Evolutionary conservation across 352 stramenopile species (phyloP), one percentile per base, ranked within the genome.

Genomic region (Pythium pyrilobum): DNA sequence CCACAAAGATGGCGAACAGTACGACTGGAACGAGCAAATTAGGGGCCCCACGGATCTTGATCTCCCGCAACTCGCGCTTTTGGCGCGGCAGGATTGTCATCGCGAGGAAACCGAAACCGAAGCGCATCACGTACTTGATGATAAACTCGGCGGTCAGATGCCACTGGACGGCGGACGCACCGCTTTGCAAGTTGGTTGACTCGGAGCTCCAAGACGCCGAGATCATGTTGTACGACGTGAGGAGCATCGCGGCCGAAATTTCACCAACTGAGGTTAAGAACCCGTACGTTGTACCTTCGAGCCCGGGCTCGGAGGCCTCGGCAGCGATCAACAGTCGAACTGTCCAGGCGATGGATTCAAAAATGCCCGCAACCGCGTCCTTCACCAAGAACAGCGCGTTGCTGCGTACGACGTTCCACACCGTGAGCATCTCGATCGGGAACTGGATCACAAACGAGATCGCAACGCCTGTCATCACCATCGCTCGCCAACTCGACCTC

Each of bases 261-360:
- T 59, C 52, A 37, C 24, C 40, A 4, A 64, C 40, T 1, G 56
- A 53, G 10, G 56, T 64, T 4, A 59, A n/a, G 33, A 64, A 43
- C 10, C 46, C 49, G 37, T 58, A 61, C n/a, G 12, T 52, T 1
- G 34, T 61, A 43, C 38, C 42, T 20, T 59, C 52, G 4, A 59
- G 32, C 5, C 52, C 52, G 5, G 52, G 52, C 32, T 51, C 52
- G 41, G 52, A 12, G 2, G 33, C 27, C 38, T 59, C 52, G 3
- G 52, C 52, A 15, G 36, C n/a, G 18, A 52, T 41, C 16, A 59
- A 31, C 7, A 52, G 15, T 5, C 52, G 40, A 8, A 59, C 32
- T 4, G 52, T 25, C 40, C 32, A 45, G 2, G 46, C 23, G 10
- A 44, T 15, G 27, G 52, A 32, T 18, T 61, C 52, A 25, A 50